A percentile compares a stretch with the other conserved stretches of the same genome.
phyloP scores from a whole-genome alignment of 2,329 filamentous ascomycete species.

The Lasiodiplodia citricola region DNA sequence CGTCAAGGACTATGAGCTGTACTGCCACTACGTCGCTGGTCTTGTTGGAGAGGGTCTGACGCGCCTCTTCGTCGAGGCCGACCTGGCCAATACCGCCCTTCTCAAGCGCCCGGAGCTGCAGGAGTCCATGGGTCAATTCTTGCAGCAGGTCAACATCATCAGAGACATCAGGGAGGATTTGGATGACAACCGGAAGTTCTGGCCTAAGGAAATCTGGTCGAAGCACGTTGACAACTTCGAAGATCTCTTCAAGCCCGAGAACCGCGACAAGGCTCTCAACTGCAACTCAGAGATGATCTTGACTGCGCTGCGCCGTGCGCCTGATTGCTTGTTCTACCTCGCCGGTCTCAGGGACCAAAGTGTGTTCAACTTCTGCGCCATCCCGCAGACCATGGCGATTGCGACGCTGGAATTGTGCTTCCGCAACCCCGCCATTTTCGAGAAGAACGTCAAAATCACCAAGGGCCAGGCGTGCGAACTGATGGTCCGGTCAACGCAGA shows the following conservation, averaged over 20 bases:
- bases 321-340: conserved; percentile 98
- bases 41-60: conserved; percentile 96
- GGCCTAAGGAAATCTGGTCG: conserved; percentile 95
- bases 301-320: conserved; percentile 81
- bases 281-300: conserved; percentile 95
- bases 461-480: conserved; percentile 91
- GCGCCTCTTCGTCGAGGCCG: conserved; percentile 83
- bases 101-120: conserved; percentile 79
- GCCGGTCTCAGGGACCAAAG: conserved; percentile 93
- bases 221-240: conserved; percentile 91
- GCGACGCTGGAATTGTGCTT: conserved; percentile 92
- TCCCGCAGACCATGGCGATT: conserved; percentile 97
- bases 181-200: conserved; percentile 87
- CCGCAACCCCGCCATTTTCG: conserved; percentile 84
- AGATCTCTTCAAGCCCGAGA: conserved; percentile 83
- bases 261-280: conserved; percentile 77
- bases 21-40: conserved; percentile 98
- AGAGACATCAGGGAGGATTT: conserved; percentile 92
- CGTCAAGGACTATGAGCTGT: conserved; percentile 88
- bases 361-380: conserved; percentile 98
- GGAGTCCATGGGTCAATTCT: conserved; percentile 95
- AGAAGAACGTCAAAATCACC: conserved; percentile 92
- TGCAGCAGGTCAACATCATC: conserved; percentile 99
- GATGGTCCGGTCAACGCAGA: conserved; percentile 93
- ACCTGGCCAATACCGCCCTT: conserved; percentile 84